Evolutionary conservation across 805 yeast species (phyloP), one percentile per base, ranked within the genome.

Genomic region (Starmerella etchellsii): DNA sequence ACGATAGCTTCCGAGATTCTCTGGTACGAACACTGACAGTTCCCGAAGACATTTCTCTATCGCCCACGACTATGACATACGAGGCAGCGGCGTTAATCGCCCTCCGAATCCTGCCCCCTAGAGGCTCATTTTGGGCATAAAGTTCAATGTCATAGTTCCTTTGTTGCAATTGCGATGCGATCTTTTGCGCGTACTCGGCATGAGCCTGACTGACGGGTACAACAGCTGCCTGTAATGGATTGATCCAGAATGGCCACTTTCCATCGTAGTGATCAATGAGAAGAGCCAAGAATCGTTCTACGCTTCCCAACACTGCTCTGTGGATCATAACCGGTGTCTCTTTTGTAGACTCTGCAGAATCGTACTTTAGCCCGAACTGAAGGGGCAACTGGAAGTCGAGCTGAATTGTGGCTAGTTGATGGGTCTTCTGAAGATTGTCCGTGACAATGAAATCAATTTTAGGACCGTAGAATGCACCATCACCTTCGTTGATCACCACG

Each of bases 241-340:
- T 83, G 33, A 91, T 56, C 98, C 98, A 91, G 57, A 91, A 85
- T 9, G 98, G 98, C 97, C 97, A 91, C 51, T 78, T 78, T 0
- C 97, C 98, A 42, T 74, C 73, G 58, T 76, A 83, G 49, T 87
- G 93, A 57, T 91, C 97, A 39, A 91, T 75, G 45, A 91, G 65
- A 44, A 91, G 71, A 1, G 97, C 95, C 62, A 91, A 63, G 56
- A 91, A 91, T 54, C 98, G 68, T 59, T 91, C 98, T 8, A 91
- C 68, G 0, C 96, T 85, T 0, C 98, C 98, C 57, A 84, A 83
- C 2, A 88, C 84, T 0, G 98, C 98, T 41, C 98, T 69, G 57
- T 91, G 98, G 24, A 91, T 73, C 84, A 91, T 76, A n/a, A 91
- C 88, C 2, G 98, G 98, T 32, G 71, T 71, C 44, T 76, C 71